Conservation (phyloP, 2,329 filamentous ascomycete species). For the Sporothrix sp. region DNA sequence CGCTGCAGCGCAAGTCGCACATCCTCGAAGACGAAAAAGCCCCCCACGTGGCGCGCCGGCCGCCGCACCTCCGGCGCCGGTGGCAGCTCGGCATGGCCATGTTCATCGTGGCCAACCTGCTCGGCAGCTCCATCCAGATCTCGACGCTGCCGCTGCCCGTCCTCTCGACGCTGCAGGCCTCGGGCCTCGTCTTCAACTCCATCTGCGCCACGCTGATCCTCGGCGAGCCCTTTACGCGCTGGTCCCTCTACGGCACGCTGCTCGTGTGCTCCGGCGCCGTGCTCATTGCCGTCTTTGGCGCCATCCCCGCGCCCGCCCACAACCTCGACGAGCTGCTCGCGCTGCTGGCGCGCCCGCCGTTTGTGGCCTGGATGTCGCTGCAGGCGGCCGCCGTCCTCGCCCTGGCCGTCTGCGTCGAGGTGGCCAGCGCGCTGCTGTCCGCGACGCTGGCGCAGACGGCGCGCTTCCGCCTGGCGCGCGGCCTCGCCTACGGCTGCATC, state of each 20-base stretch:
- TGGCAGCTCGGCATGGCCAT: conserved; percentile 98
- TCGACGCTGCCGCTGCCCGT: conserved; percentile 90
- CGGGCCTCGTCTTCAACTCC: conserved; percentile 95
- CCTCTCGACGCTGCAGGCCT: conserved; percentile 88
- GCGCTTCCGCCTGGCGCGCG: conserved; percentile 55
- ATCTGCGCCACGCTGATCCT: conserved; percentile 92
- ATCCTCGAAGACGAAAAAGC: conserved; percentile 94
- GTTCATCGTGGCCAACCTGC: conserved; percentile 88
- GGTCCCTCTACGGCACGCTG: conserved; percentile 82
- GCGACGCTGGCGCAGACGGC: conserved; percentile 40
- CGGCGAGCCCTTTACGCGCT: conserved; percentile 85
- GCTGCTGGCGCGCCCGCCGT: conserved; percentile 63
- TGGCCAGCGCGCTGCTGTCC: conserved; percentile 37
- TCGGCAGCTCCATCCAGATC: conserved; percentile 95
- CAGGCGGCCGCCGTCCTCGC: conserved; percentile 63
- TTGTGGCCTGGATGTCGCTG: conserved; percentile 80
- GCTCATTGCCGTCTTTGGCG: conserved; percentile 86
- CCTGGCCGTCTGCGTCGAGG: conserved; percentile 54
- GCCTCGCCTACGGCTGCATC: conserved; percentile 79
- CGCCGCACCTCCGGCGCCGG: conserved; percentile 78
- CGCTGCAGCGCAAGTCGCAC: conserved; percentile 94
- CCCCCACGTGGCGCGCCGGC: conserved; percentile 65
- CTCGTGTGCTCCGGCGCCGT: conserved; percentile 83
- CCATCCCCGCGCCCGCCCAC: conserved; percentile 87
- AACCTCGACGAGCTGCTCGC: conserved; percentile 70